Percentiles rank a stretch among this genome's conserved stretches.
Conservation (phyloP, 2,329 filamentous ascomycete species). For the Pezicula rhizophila region DNA sequence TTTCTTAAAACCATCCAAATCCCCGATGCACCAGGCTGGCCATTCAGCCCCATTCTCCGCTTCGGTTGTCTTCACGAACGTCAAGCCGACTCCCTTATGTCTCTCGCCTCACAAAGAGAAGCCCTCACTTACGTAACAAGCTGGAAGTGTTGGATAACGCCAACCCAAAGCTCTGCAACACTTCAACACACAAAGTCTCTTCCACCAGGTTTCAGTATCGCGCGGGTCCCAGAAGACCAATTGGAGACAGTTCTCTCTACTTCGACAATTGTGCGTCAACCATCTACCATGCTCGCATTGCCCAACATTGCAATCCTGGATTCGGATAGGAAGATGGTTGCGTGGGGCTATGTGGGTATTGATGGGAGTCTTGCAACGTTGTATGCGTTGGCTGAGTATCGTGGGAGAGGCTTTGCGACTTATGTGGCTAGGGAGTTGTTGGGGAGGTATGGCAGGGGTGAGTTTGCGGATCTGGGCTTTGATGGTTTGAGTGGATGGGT, state of each 20-base stretch:
- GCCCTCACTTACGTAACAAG: slow-evolving; percentile 10
- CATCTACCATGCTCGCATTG: slow-evolving; percentile 15
- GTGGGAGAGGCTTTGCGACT: slow-evolving; percentile 22
- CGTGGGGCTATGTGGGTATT: slow-evolving; percentile 25
- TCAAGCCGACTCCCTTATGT: slow-evolving; percentile 8
- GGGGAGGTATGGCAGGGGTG: slow-evolving; percentile 11
- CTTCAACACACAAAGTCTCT: slow-evolving; percentile 2
- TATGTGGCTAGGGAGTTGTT: slow-evolving; percentile 18
- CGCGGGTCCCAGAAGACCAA: slow-evolving; percentile 19
- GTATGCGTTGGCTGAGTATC: slow-evolving; percentile 21
- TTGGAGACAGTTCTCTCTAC: slow-evolving; percentile 23
- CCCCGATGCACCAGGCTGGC: slow-evolving; percentile 24
- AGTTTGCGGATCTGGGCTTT: slow-evolving; percentile 20
- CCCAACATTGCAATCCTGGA: slow-evolving; percentile 21
- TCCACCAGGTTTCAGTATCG: slow-evolving; percentile 12
- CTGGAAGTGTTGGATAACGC: slow-evolving; percentile 20
- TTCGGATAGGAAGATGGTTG: slow-evolving; percentile 11
- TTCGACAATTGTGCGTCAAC: slow-evolving; percentile 18
- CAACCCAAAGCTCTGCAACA: slow-evolving; percentile 1
- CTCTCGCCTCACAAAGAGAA: slow-evolving; percentile 7
- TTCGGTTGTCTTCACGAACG: slow-evolving; percentile 19
- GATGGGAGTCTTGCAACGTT: slow-evolving; percentile 24
- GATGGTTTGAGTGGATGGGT: slow-evolving; percentile 22
- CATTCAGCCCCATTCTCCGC: slow-evolving; percentile 19
- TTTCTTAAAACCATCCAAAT: slow-evolving; percentile 18